Base-by-base conservation (phyloP, 2,329 filamentous ascomycete species). In the Chrysoporthe cubensis region DNA sequence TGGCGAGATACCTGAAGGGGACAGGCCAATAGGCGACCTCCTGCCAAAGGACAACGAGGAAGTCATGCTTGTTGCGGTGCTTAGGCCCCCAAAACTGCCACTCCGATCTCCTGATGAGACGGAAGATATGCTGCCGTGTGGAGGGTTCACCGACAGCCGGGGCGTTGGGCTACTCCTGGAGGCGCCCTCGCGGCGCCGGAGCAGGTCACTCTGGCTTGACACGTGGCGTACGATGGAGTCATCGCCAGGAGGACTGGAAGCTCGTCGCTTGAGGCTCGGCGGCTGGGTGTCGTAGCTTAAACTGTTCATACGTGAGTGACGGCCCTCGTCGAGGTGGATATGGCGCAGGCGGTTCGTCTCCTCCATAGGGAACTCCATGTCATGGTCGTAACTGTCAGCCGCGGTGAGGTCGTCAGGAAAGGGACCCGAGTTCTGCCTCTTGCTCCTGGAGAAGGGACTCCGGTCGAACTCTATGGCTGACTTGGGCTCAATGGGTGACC, bases 111-210 rank as follows among this genome's bases (percentile, higher is more conserved):
- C 75, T 1, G 81, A 79, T 1, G 83, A 81, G 2, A 83, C 72
- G 0, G 83, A 81, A 4, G 84, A 80, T 16, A 83, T 73, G 14
- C 81, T 81, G 60, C 80, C 80, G 42, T 70, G 66, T 44, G 84
- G 68, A 5, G 82, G 78, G 34, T 84, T 81, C 2, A 81, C 77
- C 8, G 80, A 78, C 5, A 87, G 78, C 7, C 85, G 80, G 16
- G 84, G 81, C 1, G 82, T 83, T 0, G 86, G 85, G 2, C 85
- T 87, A 5, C 82, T 81, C n/a, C 85, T 82, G 3, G 82, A 80
- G 9, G 77, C 76, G 7, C 80, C 75, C 8, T 87, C 84, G 14
- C 84, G 82, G 63, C 85, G 83, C 66, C 84, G 81, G 54, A 82
- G 72, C 66, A 81, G 72, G 46, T 86, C 85, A 59, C 77, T 78